These are phyloP conservation scores for Gracilaria gracilis DNA, from an alignment of 23 red algal species.

Conservation along the genomic window DNA sequence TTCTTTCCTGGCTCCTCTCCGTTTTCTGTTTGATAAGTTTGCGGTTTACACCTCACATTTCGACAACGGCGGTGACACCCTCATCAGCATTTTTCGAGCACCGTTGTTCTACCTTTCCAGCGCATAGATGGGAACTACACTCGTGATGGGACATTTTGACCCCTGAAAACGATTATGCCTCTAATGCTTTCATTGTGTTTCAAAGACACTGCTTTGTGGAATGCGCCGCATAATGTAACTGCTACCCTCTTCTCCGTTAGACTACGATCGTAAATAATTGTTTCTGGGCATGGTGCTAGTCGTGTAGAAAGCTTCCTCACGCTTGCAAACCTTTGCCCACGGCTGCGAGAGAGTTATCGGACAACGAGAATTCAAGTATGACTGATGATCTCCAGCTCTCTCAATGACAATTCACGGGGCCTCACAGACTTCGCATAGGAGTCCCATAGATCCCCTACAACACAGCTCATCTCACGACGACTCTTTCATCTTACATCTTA, in stretches of 20 bases:
- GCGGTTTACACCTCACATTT: conserved; percentile 32
- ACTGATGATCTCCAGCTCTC: not conserved
- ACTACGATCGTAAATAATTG: not conserved
- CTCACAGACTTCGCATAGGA: not conserved
- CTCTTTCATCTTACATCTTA: not conserved
- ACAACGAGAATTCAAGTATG: not conserved
- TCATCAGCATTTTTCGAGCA: not conserved
- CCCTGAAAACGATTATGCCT: not conserved
- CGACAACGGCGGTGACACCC: conserved; percentile 48
- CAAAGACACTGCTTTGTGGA: not conserved
- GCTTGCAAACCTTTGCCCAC: not conserved
- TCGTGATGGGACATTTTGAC: not conserved
- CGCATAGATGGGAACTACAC: not conserved
- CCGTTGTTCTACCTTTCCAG: not conserved
- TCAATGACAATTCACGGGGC: not conserved
- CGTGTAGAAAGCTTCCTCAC: not conserved
- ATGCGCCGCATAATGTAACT: not conserved
- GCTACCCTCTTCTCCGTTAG: not conserved
- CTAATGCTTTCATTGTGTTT: not conserved
- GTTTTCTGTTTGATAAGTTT: conserved; percentile 38
- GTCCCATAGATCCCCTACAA: not conserved
- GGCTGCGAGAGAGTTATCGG: no score
- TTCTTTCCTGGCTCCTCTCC: conserved; percentile 65
- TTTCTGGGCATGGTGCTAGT: not conserved
- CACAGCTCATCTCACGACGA: not conserved